These are phyloP conservation scores for Boletales sp. DNA, from an alignment of 768 basidiomycete species.

Conservation along the genomic window DNA sequence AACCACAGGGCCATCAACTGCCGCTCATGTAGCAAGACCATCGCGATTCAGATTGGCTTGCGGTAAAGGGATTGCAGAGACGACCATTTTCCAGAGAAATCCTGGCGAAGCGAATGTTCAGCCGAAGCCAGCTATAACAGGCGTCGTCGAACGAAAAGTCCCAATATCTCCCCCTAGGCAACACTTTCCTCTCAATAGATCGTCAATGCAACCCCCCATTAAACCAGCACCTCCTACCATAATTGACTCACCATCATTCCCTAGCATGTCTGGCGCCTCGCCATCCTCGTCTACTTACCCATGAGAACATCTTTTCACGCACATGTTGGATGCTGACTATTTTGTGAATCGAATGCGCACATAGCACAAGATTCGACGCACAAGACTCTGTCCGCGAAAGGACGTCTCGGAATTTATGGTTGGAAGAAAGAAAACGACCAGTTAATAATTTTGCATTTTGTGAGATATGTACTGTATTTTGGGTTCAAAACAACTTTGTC, in stretches of 20 bases:
- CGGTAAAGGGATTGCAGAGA: background rate
- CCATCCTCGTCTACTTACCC: background rate
- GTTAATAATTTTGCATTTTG: background rate
- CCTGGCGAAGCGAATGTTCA: conserved; percentile 30
- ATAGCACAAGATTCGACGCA: conserved; percentile 8
- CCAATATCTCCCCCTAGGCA: conserved; percentile 6
- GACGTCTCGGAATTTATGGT: conserved; percentile 34
- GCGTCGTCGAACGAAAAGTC: conserved; percentile 24
- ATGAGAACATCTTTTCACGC: conserved; percentile 16
- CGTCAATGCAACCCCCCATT: conserved; percentile 3
- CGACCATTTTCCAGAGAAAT: conserved; percentile 20
- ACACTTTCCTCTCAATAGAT: conserved; percentile 15
- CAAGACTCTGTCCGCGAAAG: conserved; percentile 6
- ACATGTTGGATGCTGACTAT: conserved; percentile 24
- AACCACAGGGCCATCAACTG: background rate
- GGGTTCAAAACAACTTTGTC: background rate
- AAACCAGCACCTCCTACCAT: conserved; percentile 7
- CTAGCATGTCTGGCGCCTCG: conserved; percentile 1
- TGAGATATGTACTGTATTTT: background rate
- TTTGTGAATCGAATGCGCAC: conserved; percentile 4
- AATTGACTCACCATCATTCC: conserved; percentile 19
- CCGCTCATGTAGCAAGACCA: conserved; percentile 30
- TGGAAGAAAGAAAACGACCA: conserved; percentile 24
- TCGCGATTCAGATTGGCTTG: conserved; percentile 47
- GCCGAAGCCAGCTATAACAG: conserved; percentile 29